These are phyloP conservation scores for Elsinoe arachidis DNA, from an alignment of 2,329 filamentous ascomycete genomes.

Conservation along the genomic window DNA sequence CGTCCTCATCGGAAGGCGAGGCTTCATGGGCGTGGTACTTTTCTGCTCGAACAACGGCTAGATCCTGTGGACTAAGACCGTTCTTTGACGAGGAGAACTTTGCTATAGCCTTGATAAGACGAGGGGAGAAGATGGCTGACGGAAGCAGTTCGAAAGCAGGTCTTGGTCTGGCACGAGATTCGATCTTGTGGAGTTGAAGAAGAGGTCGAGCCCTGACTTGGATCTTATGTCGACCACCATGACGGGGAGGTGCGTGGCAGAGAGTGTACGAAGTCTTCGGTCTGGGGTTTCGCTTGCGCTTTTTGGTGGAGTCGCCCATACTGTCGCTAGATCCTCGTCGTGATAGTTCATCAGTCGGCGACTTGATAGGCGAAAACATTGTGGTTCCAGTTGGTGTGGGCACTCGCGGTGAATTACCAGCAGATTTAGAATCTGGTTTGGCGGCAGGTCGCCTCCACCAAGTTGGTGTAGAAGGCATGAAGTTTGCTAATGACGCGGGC, in stretches of 20 bases:
- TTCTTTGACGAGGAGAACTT: conserved; percentile 56
- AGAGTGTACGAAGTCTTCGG: conserved; percentile 57
- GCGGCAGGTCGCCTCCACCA: conserved; percentile 10
- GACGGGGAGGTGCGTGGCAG: conserved; percentile 57
- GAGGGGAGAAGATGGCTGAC: conserved; percentile 45
- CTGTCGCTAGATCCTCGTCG: conserved; percentile 16
- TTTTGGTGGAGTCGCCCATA: conserved; percentile 17
- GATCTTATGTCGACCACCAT: conserved; percentile 49
- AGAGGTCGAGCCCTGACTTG: conserved; percentile 60
- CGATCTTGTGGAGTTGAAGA: conserved; percentile 62
- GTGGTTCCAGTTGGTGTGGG: neutral
- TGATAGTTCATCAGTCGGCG: neutral
- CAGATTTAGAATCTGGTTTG: conserved; percentile 2
- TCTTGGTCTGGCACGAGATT: conserved; percentile 49
- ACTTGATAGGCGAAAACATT: conserved; percentile 6
- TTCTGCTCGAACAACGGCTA: conserved; percentile 63
- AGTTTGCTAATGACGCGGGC: conserved; percentile 2
- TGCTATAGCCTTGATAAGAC: conserved; percentile 53
- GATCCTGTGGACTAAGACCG: conserved; percentile 57
- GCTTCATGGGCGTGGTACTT: conserved; percentile 46
- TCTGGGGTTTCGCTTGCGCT: conserved; percentile 25
- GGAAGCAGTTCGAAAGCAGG: conserved; percentile 69
- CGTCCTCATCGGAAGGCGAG: conserved; percentile 44
- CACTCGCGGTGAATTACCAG: neutral
- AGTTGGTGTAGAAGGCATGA: conserved; percentile 1